Percentiles rank a stretch among this genome's conserved stretches.
phyloP scores from a whole-genome alignment of 352 stramenopile species.

The Pythium aristosporum region DNA sequence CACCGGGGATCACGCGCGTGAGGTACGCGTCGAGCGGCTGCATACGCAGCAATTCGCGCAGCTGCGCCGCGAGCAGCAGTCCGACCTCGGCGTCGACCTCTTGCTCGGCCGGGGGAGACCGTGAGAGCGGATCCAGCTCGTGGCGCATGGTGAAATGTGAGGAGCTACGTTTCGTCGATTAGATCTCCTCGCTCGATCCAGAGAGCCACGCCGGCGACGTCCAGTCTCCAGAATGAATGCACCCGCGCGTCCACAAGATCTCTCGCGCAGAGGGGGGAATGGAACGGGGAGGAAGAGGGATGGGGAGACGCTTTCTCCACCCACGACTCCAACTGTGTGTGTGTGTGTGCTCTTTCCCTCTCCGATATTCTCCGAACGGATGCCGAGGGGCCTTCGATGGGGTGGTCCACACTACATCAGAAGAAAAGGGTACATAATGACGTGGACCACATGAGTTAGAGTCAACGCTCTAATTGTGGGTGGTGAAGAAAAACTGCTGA shows the following conservation, averaged over 20 bases:
- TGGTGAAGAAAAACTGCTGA: neutral
- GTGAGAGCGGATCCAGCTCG: slow-evolving; percentile 22
- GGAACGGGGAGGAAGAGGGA: neutral
- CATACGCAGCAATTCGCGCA: slow-evolving; percentile 23
- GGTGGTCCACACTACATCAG: neutral
- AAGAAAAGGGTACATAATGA: neutral
- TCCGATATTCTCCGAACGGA: neutral
- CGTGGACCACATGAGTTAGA: neutral
- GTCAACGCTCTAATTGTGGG: no score
- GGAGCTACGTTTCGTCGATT: neutral
- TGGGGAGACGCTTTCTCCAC: neutral
- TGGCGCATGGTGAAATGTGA: slow-evolving; percentile 17
- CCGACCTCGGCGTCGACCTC: slow-evolving; percentile 28
- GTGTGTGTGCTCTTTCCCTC: neutral
- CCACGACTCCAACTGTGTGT: neutral
- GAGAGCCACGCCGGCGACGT: neutral
- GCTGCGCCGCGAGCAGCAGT: slow-evolving; percentile 21
- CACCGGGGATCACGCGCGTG: slow-evolving; percentile 17
- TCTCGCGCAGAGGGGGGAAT: neutral
- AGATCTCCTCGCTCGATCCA: neutral
- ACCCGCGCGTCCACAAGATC: neutral
- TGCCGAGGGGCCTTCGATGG: neutral
- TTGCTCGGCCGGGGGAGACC: slow-evolving; percentile 24
- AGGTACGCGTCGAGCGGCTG: slow-evolving; percentile 22
- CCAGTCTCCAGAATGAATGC: neutral